phyloP scores from a whole-genome alignment of 2,329 filamentous ascomycete genomes.

The Fusarium sp. region DNA sequence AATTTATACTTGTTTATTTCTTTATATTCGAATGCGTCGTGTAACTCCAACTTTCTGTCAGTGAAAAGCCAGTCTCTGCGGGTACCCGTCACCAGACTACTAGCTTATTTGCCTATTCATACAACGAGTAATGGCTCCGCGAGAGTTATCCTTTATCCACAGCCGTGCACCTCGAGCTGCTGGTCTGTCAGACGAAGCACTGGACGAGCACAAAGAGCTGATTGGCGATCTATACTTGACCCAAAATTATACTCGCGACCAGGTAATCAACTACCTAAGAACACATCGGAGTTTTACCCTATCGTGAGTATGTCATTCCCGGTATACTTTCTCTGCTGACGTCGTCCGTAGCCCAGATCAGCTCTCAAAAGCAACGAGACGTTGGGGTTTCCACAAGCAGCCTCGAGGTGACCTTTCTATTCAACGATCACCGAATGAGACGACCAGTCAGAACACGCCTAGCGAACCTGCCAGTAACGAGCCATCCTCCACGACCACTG shows the following conservation, averaged over 20 bases:
- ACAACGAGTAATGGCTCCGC: not conserved
- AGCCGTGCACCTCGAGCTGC: slow-evolving; percentile 1
- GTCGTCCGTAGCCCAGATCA: not conserved
- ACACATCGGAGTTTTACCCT: not conserved
- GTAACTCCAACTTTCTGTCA: not conserved
- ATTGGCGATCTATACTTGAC: slow-evolving; percentile 4
- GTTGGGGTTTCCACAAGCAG: slow-evolving; percentile 16
- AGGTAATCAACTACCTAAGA: not conserved
- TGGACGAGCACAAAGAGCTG: slow-evolving; percentile 8
- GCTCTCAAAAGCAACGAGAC: slow-evolving; percentile 14
- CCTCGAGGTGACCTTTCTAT: not conserved
- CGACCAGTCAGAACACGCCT: not conserved
- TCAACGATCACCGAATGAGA: too few species aligned
- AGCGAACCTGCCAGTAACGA: not conserved
- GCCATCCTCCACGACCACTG: rapidly evolving
- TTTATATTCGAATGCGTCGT: not conserved
- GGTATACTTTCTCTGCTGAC: not conserved
- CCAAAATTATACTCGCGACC: slow-evolving; percentile 2
- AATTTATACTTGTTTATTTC: not conserved
- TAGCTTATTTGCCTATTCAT: not conserved
- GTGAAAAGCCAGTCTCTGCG: not conserved
- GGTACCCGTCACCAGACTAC: not conserved
- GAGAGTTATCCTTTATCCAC: not conserved
- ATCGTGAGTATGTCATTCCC: not conserved
- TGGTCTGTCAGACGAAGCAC: not conserved